Base-by-base conservation (phyloP, 495 filamentous ascomycete genomes). In the Xylaria nigripes region DNA sequence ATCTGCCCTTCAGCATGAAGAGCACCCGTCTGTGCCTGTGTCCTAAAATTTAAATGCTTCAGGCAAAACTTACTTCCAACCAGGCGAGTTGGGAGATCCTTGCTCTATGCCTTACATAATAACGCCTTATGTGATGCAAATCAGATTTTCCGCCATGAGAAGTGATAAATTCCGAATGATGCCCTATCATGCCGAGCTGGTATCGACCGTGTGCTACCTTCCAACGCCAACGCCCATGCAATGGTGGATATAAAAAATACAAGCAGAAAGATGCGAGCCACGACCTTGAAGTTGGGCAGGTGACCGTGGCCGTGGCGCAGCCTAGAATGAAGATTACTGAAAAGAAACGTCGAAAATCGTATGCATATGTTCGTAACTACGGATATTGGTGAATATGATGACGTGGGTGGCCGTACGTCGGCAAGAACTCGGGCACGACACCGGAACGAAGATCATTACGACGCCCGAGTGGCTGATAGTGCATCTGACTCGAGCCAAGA, bases 391-490 rank as follows among this genome's bases (percentile, higher is more conserved):
- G 61, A 44, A 43, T 51, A n/a, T 47, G 29, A 32, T 60, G 55
- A 16, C 58, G 61, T 41, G 55, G 60, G 44, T 55, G 57, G 30
- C 51, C 42, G 45, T 63, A 60, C n/a, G 50, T 38, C 40, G 66
- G 50, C 25, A 61, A 30, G 51, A 75, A 81, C 45, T 95, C 92
- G 12, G 93, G 93, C 10, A 98, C 78, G 23, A 89, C 79, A 15
- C 93, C 93, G 4, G 86, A 86, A 51, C 86, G 84, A 48, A 84
- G 79, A 55, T 96, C 89, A 47, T 84, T 80, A 3, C 81, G 77
- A 63, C 89, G 88, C 3, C 88, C 87, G 8, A 98, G 70, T 4
- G 92, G 88, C 61, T 95, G 92, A 59, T 96, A 98, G 62, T 95
- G 93, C 90, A 98, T 96, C 71, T 96, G 88, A 41, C 59, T 89